Evolutionary conservation across 176 grass and related monocot genomes (phyloP), one percentile per base, ranked within the genome.

Genomic region (Triticum turgidum): DNA sequence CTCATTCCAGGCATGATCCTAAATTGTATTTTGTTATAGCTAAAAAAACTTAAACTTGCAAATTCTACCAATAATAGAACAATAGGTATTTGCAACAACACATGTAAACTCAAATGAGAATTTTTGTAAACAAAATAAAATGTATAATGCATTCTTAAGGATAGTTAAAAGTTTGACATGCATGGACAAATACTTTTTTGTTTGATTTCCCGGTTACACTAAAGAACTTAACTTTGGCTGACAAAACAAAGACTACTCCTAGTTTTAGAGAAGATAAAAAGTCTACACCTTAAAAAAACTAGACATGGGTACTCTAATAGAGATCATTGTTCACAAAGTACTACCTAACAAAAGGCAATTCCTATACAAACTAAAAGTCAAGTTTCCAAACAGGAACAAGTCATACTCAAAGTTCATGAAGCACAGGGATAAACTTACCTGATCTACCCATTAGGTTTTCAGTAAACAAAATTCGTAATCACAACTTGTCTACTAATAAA

Each of bases 11-110:
- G 1, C 9, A 66, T 49, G 61, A 81, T 65, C 61, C 63, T 32
- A 81, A 81, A 81, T 45, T 45, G 15, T 29, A 47, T 67, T 67
- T 80, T 18, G 39, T 80, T 42, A 2, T 65, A 83, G n/a, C 20
- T 61, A 30, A 73, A 61, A 30, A 13, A 62, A 37, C 24, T 24
- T 32, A 47, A 5, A 62, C n/a, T 63, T 74, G 5, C 30, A 69
- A 69, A n/a, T 38, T 83, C 35, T 44, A 73, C 47, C 37, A n/a
- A 9, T 35, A 62, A 61, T 42, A 25, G 13, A 73, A 58, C 21
- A 58, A 38, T 82, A 71, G 49, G 34, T 83, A 41, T 13, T 54
- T 52, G 37, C 9, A 13, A 27, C 5, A 1, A 73, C 72, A 9
- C 21, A 61, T 30, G 41, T 9, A 73, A 73, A 22, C n/a, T 22